Evolutionary conservation across 2,329 filamentous ascomycete species (phyloP).

Genomic region (Aureobasidium sp.): DNA sequence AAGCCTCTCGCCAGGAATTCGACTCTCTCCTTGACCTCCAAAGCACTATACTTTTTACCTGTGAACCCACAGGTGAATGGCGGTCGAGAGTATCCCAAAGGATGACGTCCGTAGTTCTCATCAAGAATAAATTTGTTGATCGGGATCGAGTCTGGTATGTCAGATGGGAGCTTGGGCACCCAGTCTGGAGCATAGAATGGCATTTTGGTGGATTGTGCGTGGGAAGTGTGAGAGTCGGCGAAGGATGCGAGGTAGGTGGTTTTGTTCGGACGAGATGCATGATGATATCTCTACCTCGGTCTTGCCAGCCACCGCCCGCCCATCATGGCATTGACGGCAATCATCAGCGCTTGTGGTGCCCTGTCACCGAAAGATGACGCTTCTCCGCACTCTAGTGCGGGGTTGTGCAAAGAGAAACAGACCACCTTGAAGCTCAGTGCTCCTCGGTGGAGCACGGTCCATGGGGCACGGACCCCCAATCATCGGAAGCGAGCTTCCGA

Average conservation of each 20-base stretch:
- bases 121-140: constrained; percentile 70
- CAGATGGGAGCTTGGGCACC: constrained; percentile 52
- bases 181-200: constrained; percentile 53
- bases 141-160: constrained; percentile 65
- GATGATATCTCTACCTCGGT: not conserved
- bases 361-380: not conserved
- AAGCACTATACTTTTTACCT: constrained; percentile 55
- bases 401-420: not conserved
- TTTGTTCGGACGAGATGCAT: not conserved
- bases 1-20: constrained; percentile 61
- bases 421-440: too few species aligned
- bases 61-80: constrained; percentile 72
- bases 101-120: constrained; percentile 59
- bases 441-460: too few species aligned
- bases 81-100: constrained; percentile 54
- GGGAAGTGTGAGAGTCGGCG: not conserved
- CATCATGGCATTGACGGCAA: not conserved
- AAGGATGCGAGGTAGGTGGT: not conserved
- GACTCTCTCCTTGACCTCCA: constrained; percentile 57
- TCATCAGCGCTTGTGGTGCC: not conserved
- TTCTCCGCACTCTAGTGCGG: constrained; percentile 2
- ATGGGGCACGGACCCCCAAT: not conserved
- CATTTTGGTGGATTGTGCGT: constrained; percentile 25
- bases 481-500: not conserved
- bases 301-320: not conserved